phyloP scores from a whole-genome alignment of 2,329 filamentous ascomycete species.

The Microdochium trichocladiopsis region DNA sequence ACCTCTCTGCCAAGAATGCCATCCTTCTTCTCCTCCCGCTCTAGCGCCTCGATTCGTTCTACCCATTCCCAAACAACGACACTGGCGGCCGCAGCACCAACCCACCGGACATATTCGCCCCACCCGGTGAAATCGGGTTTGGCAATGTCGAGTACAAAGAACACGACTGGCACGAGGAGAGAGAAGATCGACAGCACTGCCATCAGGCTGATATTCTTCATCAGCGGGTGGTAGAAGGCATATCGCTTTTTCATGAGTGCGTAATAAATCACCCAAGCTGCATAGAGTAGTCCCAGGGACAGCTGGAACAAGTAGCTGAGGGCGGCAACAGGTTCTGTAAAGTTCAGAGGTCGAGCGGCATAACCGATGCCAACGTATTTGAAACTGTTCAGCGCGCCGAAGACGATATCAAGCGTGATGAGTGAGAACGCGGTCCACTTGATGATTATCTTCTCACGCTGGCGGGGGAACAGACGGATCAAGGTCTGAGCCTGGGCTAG shows the following conservation, averaged over 20 bases:
- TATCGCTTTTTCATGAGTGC: slow-evolving; percentile 86
- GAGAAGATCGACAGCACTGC: slow-evolving; percentile 71
- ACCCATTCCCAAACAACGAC: slow-evolving; percentile 99
- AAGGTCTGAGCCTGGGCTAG: slow-evolving; percentile 94
- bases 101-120: slow-evolving; percentile 95
- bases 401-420: slow-evolving; percentile 84
- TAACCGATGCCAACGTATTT: slow-evolving; percentile 42
- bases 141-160: slow-evolving; percentile 86
- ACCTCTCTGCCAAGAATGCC: slow-evolving; percentile 86
- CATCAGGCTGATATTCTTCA: slow-evolving; percentile 82
- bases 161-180: slow-evolving; percentile 84
- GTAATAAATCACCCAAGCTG: slow-evolving; percentile 91
- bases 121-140: slow-evolving; percentile 81
- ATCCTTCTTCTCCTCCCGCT: slow-evolving; percentile 89
- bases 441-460: slow-evolving; percentile 96
- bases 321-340: slow-evolving; percentile 85
- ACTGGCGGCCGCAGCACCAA: slow-evolving; percentile 87
- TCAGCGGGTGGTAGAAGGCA: slow-evolving; percentile 82
- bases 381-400: slow-evolving; percentile 89
- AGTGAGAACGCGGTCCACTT: slow-evolving; percentile 97
- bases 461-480: slow-evolving; percentile 89
- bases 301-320: slow-evolving; percentile 87
- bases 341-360: slow-evolving; percentile 58
- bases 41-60: slow-evolving; percentile 84
- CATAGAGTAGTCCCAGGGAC: slow-evolving; percentile 79